These are phyloP conservation scores for Neospora caninum DNA, from an alignment of 169 alveolate species.

Conservation along the genomic window DNA sequence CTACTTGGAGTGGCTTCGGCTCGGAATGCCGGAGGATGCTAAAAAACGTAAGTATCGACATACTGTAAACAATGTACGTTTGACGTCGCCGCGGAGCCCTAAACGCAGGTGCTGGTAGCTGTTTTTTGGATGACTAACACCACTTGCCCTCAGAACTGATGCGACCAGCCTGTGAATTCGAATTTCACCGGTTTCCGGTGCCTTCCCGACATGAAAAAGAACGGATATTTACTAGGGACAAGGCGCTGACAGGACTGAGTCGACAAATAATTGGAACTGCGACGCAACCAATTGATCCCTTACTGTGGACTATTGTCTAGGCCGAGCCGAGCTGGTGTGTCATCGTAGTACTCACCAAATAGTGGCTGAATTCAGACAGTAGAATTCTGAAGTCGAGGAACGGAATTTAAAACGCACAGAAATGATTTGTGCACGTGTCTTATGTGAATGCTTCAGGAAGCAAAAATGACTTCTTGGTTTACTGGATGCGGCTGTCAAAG, in stretches of 20 bases:
- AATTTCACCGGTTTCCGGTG: not conserved
- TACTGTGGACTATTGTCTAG: too few species aligned
- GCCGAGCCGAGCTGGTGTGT: too few species aligned
- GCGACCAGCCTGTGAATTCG: not conserved
- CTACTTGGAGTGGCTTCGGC: not conserved
- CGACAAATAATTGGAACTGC: too few species aligned
- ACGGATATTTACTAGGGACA: too few species aligned
- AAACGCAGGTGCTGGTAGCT: too few species aligned
- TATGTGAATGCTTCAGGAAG: not conserved
- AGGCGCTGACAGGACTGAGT: too few species aligned
- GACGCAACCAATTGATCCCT: too few species aligned
- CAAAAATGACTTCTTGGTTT: constrained; percentile 2
- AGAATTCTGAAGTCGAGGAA: too few species aligned
- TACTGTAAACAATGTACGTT: not conserved
- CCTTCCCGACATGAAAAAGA: not conserved
- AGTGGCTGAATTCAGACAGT: too few species aligned
- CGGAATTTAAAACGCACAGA: not conserved
- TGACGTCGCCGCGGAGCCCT: too few species aligned
- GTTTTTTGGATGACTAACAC: too few species aligned
- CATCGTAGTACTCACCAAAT: too few species aligned
- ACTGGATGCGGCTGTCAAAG: constrained; percentile 18
- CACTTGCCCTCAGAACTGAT: not conserved
- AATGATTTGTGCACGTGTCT: not conserved
- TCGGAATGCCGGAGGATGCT: not conserved
- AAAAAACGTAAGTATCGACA: constrained; percentile 1